Base-by-base conservation (phyloP, 2,329 filamentous ascomycete genomes). In the Epichloe typhina region DNA sequence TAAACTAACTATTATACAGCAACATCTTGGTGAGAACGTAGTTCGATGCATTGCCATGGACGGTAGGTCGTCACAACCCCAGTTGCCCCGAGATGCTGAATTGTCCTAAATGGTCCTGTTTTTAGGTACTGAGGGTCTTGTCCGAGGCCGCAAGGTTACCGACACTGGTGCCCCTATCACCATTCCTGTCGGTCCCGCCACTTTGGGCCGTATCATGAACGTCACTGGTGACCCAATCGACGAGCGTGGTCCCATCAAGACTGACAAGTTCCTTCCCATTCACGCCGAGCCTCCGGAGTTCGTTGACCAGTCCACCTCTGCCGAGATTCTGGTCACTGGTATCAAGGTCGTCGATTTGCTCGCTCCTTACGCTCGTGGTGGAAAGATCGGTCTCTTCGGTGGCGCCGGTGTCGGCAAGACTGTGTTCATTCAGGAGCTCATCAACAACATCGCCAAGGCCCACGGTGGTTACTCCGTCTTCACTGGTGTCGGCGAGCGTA, bases 401-500 rank as follows among this genome's bases (percentile, higher is more conserved):
- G 93, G 93, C 91, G 93, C 93, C 66, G 93, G 93, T 94, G 93
- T 98, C 81, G 93, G 93, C 75, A 98, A 98, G 86, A 98, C 93
- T 72, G 93, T 98, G 72, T 98, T 97, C 82, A 98, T 98, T 74
- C 93, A 98, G 83, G 93, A 98, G 79, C 79, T 98, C 71, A 98
- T 98, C 80, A 98, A 98, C 89, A 98, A 98, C 86, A 97, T 98
- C 70, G 93, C 93, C 77, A 97, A 97, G 84, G 93, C 93, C 65
- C 93, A 98, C 80, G 93, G 93, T 95, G 93, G 93, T 95, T 98
- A 95, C 87, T 98, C 93, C 62, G 93, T 98, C 72, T 98, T 98
- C 86, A 95, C 89, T 70, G 93, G 93, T 91, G 93, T 98, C 76
- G 93, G 93, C 73, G 93, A 98, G 86, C 91, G 93, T 81, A 98